Evolutionary conservation across 2,329 filamentous ascomycete genomes (phyloP), one percentile per base, ranked within the genome.

Genomic region (Microdochium trichocladiopsis): DNA sequence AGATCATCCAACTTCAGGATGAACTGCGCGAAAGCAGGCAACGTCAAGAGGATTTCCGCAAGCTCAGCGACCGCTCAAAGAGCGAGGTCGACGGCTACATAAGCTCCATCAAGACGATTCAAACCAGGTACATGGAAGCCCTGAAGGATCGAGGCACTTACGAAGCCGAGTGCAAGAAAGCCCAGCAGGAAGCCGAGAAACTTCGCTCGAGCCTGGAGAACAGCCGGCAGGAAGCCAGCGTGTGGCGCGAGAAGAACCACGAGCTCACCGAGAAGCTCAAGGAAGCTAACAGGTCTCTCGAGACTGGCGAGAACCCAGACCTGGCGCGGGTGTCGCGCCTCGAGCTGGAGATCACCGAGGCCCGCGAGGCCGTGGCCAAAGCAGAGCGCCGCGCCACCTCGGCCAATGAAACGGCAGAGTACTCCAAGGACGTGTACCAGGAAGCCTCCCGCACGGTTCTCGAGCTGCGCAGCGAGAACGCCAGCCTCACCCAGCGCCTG

Each of bases 391-490:
- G 68, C 50, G 33, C 67, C 2, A 55, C 58, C 2, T 58, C 58
- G 14, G 56, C 64, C 1, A 66, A 77, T 25, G 70, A 69, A 14
- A 79, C 83, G 3, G 68, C 76, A 24, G 79, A 83, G 2, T 88
- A 83, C 59, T 69, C 75, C 12, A 76, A 80, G 50, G 72, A 73
- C 3, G 70, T 76, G 10, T 88, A 87, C 59, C 84, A 86, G 58
- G 71, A 77, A 22, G 76, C 78, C 1, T 81, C 79, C 9, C 72
- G 74, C 28, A 64, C 70, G 1, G 75, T 74, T 2, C 68, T 69
- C 14, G 69, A 72, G 16, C 65, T 82, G 2, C 66, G 68, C 21
- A 60, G 66, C 2, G 75, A 81, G 58, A 79, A 78, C 56, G 64
- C 64, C 18, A 66, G 71, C 8, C 69, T 85, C 2, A 69, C 71